Conservation (phyloP, 345 rosid species). For the Chamaenerion angustifolium region DNA sequence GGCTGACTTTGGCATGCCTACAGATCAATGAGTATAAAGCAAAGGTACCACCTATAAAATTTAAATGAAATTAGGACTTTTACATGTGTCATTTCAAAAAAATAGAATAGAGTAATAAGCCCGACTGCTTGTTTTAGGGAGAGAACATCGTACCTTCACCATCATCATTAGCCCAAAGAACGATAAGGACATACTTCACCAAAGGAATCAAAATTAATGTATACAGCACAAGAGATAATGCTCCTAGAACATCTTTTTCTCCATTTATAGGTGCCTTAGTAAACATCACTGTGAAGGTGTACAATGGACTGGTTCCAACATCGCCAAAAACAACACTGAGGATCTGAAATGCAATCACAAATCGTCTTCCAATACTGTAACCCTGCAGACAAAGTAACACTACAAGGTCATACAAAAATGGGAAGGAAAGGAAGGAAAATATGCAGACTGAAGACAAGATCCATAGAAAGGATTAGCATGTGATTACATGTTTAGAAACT, state of each 20-base stretch:
- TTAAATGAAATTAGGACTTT: neutral
- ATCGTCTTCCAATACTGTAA: constrained; percentile 54
- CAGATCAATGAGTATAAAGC: constrained; percentile 93
- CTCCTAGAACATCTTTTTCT: constrained; percentile 85
- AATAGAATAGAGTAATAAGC: neutral
- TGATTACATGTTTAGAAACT: no score
- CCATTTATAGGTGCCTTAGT: constrained; percentile 69
- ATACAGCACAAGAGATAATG: constrained; percentile 77
- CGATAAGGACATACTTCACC: constrained; percentile 85
- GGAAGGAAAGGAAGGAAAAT: constrained; percentile 2
- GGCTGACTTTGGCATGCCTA: constrained; percentile 93
- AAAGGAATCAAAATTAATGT: constrained; percentile 82
- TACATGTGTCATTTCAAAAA: neutral
- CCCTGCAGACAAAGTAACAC: constrained; percentile 36
- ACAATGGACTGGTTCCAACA: constrained; percentile 96
- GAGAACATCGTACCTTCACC: constrained; percentile 66
- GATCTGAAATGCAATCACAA: constrained; percentile 81
- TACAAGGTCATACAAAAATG: neutral
- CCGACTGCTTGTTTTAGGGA: neutral
- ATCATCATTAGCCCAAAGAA: constrained; percentile 96
- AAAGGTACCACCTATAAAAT: constrained; percentile 78
- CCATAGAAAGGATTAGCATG: neutral
- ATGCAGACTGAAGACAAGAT: constrained; percentile 3
- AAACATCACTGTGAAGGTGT: constrained; percentile 92
- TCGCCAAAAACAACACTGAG: constrained; percentile 97